phyloP scores from a whole-genome alignment of 306 rosid genomes.

The Gillenia trifoliata region DNA sequence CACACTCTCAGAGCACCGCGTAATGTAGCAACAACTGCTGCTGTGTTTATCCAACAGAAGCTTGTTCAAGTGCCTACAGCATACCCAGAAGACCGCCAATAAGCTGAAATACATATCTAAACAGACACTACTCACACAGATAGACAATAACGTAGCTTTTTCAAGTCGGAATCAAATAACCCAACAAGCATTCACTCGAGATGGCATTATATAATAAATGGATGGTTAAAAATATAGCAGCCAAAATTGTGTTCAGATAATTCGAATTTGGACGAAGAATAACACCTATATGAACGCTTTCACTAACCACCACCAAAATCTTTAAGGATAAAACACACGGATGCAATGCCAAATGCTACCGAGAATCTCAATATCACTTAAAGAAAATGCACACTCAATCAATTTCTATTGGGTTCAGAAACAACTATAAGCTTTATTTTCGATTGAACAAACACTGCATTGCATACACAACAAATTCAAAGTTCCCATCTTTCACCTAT shows the following conservation, averaged over 20 bases:
- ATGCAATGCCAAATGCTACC: neutral
- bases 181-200: neutral
- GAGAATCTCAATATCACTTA: neutral
- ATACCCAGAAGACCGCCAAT: constrained; percentile 1
- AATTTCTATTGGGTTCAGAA: neutral
- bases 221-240: neutral
- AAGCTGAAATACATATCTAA: neutral
- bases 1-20: neutral
- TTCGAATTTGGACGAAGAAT: neutral
- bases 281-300: neutral
- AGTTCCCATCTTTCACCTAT: neutral
- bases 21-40: constrained; percentile 12
- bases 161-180: neutral
- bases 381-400: neutral
- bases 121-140: neutral
- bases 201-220: neutral
- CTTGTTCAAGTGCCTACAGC: constrained; percentile 19
- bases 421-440: neutral
- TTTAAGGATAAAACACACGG: neutral
- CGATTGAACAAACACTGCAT: neutral
- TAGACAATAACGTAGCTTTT: neutral
- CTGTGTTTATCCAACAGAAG: constrained; percentile 5
- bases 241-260: neutral
- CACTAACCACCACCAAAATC: neutral
- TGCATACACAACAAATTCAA: neutral